A percentile compares a stretch with the other conserved stretches of the same genome.
Evolutionary conservation across 768 basidiomycete species (phyloP).

Genomic region (Amyloporia xantha): DNA sequence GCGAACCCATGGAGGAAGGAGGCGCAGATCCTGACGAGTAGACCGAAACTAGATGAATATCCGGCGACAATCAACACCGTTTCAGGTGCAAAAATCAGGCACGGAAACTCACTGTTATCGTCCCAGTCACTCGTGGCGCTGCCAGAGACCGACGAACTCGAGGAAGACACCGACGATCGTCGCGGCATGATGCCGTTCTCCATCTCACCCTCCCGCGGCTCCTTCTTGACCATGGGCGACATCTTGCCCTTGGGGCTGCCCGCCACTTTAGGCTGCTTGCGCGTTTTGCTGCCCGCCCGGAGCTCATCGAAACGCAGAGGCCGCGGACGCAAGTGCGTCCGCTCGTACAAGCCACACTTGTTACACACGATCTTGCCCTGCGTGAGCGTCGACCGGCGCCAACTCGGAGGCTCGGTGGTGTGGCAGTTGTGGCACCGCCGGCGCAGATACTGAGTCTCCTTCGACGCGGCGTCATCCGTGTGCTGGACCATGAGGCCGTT

Average conservation of each 20-base stretch:
- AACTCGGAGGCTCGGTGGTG: constrained; percentile 84
- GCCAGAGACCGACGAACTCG: constrained; percentile 40
- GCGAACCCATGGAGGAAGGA: constrained; percentile 64
- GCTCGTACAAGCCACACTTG: constrained; percentile 89
- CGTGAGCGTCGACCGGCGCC: constrained; percentile 84
- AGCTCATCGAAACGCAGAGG: constrained; percentile 86
- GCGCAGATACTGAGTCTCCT: constrained; percentile 87
- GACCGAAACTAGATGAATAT: constrained; percentile 25
- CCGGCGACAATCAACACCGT: constrained; percentile 19
- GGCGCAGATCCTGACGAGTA: constrained; percentile 54
- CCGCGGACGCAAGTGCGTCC: constrained; percentile 77
- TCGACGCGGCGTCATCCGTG: constrained; percentile 85
- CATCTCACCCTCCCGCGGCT: constrained; percentile 41
- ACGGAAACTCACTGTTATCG: constrained; percentile 57
- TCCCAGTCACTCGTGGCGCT: constrained; percentile 86
- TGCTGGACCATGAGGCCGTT: constrained; percentile 68
- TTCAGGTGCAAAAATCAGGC: constrained; percentile 10
- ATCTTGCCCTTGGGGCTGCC: constrained; percentile 27
- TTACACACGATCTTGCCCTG: constrained; percentile 93
- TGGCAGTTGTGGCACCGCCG: constrained; percentile 88
- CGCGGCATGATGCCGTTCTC: constrained; percentile 33
- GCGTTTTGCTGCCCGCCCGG: constrained; percentile 77
- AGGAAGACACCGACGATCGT: constrained; percentile 58
- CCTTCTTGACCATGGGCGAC: constrained; percentile 48
- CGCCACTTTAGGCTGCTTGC: constrained; percentile 42